Evolutionary conservation across 371 early-diverging fungal genomes (phyloP).

Genomic region (Mucor mucedo): DNA sequence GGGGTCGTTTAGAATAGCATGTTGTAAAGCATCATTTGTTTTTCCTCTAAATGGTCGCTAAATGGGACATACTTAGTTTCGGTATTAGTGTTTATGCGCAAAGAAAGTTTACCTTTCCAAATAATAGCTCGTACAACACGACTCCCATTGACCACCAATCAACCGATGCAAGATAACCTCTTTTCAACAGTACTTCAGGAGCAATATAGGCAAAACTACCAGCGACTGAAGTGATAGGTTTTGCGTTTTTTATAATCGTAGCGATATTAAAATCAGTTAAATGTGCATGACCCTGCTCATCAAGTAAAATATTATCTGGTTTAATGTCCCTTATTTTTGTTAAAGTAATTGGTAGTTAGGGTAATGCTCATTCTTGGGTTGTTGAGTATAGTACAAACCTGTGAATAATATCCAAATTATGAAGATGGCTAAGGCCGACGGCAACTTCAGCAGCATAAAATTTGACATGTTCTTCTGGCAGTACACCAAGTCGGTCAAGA

Average conservation of each 20-base stretch:
- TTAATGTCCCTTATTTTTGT: slow-evolving; percentile 74
- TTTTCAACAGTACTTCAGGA: slow-evolving; percentile 78
- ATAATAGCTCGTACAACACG: slow-evolving; percentile 66
- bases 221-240: slow-evolving; percentile 68
- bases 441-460: slow-evolving; percentile 84
- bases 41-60: slow-evolving; percentile 85
- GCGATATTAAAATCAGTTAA: slow-evolving; percentile 93
- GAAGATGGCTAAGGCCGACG: slow-evolving; percentile 72
- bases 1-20: slow-evolving; percentile 64
- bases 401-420: slow-evolving; percentile 64
- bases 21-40: slow-evolving; percentile 73
- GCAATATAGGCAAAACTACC: slow-evolving; percentile 84
- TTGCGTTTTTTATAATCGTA: slow-evolving; percentile 32
- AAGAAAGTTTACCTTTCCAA: slow-evolving; percentile 20
- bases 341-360: background rate
- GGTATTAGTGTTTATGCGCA: background rate
- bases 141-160: slow-evolving; percentile 96
- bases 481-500: slow-evolving; percentile 61
- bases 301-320: slow-evolving; percentile 29
- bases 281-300: slow-evolving; percentile 42
- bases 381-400: slow-evolving; percentile 15
- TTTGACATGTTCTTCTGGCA: slow-evolving; percentile 75
- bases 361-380: background rate
- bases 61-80: background rate
- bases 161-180: slow-evolving; percentile 72